phyloP scores from a whole-genome alignment of 768 basidiomycete genomes.

The Serendipita indica region DNA sequence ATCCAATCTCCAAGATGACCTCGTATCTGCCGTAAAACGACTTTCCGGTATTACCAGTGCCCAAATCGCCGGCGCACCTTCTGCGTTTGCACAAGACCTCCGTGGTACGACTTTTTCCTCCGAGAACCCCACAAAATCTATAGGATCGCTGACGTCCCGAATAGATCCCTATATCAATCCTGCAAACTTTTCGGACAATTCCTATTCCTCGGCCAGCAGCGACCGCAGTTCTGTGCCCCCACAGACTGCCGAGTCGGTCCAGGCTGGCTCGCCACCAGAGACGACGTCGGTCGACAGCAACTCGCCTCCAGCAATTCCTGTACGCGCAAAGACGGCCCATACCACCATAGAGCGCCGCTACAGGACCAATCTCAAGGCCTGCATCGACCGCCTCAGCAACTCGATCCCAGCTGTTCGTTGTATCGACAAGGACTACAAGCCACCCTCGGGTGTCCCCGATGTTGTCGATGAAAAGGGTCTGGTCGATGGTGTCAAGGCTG shows the following conservation, averaged over 20 bases:
- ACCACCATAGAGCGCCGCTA: conserved; percentile 83
- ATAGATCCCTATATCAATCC: background rate
- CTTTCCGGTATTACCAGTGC: background rate
- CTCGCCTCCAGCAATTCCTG: conserved; percentile 17
- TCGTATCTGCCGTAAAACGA: background rate
- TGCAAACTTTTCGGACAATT: background rate
- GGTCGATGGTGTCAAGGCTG: conserved; percentile 85
- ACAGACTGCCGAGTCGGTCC: background rate
- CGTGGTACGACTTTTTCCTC: background rate
- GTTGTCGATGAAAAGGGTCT: conserved; percentile 71
- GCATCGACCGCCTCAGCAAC: conserved; percentile 64
- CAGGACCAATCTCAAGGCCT: conserved; percentile 76
- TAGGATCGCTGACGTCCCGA: background rate
- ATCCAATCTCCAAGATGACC: background rate
- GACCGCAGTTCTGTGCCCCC: conserved; percentile 2
- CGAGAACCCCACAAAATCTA: background rate
- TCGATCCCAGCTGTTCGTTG: conserved; percentile 75
- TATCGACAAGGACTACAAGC: conserved; percentile 38
- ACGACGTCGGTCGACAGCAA: conserved; percentile 12
- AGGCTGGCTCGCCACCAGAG: background rate
- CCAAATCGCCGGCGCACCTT: background rate
- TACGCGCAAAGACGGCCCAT: conserved; percentile 69
- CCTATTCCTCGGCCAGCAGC: conserved; percentile 4
- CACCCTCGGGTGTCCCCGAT: conserved; percentile 23
- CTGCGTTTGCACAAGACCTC: background rate